Conservation (phyloP, 1,284 basidiomycete genomes). For the Coniferiporia weirii region DNA sequence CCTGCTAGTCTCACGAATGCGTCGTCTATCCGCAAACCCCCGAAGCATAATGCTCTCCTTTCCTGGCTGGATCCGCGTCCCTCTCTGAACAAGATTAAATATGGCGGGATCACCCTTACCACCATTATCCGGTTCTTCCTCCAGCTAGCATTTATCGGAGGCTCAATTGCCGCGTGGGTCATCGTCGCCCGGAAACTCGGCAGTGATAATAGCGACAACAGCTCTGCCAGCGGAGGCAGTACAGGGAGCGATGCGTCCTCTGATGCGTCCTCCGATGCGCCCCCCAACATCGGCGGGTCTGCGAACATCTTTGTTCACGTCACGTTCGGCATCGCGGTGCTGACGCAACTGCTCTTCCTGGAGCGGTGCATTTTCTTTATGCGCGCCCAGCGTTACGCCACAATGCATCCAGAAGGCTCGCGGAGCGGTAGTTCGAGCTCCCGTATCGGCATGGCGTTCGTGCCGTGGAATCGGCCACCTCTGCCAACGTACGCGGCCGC, state of each 20-base stretch:
- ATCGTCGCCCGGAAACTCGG: conserved; percentile 32
- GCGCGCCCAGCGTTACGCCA: conserved; percentile 58
- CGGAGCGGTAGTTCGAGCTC: conserved; percentile 19
- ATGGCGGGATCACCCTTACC: conserved; percentile 42
- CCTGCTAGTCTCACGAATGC: conserved; percentile 21
- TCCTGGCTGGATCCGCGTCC: conserved; percentile 32
- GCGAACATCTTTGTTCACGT: conserved; percentile 54
- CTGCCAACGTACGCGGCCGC: conserved; percentile 67
- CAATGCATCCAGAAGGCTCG: conserved; percentile 49
- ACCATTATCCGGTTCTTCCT: conserved; percentile 41
- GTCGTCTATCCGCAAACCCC: conserved; percentile 23
- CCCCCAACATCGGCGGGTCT: conserved; percentile 21
- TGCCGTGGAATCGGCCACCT: conserved; percentile 66
- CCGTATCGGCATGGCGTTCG: conserved; percentile 40
- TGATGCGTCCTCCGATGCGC: no score
- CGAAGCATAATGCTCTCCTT: conserved; percentile 31
- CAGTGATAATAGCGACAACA: not conserved
- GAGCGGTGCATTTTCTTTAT: conserved; percentile 58
- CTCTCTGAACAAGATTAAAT: conserved; percentile 32
- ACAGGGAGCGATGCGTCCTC: no score
- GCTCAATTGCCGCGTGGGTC: conserved; percentile 52
- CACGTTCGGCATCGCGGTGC: conserved; percentile 43
- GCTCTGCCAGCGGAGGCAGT: no score
- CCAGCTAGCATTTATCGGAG: conserved; percentile 42
- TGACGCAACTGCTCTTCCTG: conserved; percentile 53